Evolutionary conservation across 805 yeast genomes (phyloP).

Genomic region (Saccharomyces kudriavzevii): DNA sequence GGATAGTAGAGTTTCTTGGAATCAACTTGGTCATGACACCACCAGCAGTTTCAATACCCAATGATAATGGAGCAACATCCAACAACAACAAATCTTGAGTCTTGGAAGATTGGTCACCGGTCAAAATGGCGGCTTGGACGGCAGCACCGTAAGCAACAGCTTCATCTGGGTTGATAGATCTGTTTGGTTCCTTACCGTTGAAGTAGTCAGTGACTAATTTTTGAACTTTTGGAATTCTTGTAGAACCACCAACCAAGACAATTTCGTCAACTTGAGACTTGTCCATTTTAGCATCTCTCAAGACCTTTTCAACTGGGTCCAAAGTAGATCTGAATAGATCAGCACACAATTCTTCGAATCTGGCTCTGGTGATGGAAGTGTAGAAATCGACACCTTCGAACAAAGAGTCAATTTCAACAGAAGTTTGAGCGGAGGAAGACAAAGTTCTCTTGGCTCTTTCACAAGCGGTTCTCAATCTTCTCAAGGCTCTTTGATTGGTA

Average conservation of each 20-base stretch:
- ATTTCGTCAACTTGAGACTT: slow-evolving; percentile 89
- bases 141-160: slow-evolving; percentile 99
- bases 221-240: slow-evolving; percentile 98
- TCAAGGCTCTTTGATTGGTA: slow-evolving; percentile 89
- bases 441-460: slow-evolving; percentile 99
- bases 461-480: slow-evolving; percentile 98
- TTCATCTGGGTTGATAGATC: slow-evolving; percentile 97
- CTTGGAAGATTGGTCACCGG: slow-evolving; percentile 96
- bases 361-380: slow-evolving; percentile 96
- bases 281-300: slow-evolving; percentile 87
- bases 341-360: slow-evolving; percentile 96
- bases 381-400: slow-evolving; percentile 96
- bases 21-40: slow-evolving; percentile 99
- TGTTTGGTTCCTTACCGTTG: slow-evolving; percentile 98
- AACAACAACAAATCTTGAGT: slow-evolving; percentile 93
- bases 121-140: slow-evolving; percentile 94
- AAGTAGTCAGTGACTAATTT: slow-evolving; percentile 94
- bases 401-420: slow-evolving; percentile 92
- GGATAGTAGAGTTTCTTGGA: slow-evolving; percentile 97
- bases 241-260: slow-evolving; percentile 96
- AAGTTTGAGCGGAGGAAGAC: slow-evolving; percentile 94
- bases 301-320: slow-evolving; percentile 94
- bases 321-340: slow-evolving; percentile 91
- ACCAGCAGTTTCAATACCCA: slow-evolving; percentile 99
- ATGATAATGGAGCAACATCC: slow-evolving; percentile 97